Evolutionary conservation across 441 rosid species (phyloP).

Genomic region (Populus tomentosa): DNA sequence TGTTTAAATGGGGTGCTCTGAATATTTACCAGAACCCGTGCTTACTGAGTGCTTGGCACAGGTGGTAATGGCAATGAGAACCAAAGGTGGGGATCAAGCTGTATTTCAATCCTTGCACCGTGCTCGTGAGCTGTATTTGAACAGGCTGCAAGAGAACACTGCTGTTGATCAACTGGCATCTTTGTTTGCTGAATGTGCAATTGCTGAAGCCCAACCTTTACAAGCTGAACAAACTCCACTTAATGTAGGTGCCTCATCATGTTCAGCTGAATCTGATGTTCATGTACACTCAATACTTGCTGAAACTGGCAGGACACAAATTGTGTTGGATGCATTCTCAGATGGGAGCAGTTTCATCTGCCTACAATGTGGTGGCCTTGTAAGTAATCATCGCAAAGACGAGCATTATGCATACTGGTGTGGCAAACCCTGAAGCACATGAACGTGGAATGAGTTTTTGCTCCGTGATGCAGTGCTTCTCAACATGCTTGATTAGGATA

Average conservation of each 20-base stretch:
- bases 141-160: slow-evolving; percentile 47
- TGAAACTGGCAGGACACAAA: slow-evolving; percentile 74
- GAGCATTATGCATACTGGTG: slow-evolving; percentile 95
- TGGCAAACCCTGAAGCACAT: slow-evolving; percentile 37
- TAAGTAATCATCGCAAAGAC: slow-evolving; percentile 75
- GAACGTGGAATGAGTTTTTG: background rate
- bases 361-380: slow-evolving; percentile 88
- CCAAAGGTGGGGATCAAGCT: slow-evolving; percentile 79
- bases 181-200: slow-evolving; percentile 89
- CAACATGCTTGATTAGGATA: background rate
- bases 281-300: slow-evolving; percentile 66
- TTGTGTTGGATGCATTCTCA: slow-evolving; percentile 77
- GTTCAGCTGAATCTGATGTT: slow-evolving; percentile 29
- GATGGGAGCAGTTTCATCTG: slow-evolving; percentile 97
- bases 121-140: slow-evolving; percentile 72
- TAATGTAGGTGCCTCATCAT: slow-evolving; percentile 17
- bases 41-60: slow-evolving; percentile 29
- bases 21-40: background rate
- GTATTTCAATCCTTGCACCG: slow-evolving; percentile 58
- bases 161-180: slow-evolving; percentile 79
- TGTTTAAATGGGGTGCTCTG: background rate
- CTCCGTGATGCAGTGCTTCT: background rate
- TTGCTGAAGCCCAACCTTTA: slow-evolving; percentile 72
- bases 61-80: slow-evolving; percentile 77
- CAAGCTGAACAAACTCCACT: slow-evolving; percentile 26